Evolutionary conservation across 306 rosid genomes (phyloP), one percentile per base, ranked within the genome.

Genomic region (Phaseolus lunatus): DNA sequence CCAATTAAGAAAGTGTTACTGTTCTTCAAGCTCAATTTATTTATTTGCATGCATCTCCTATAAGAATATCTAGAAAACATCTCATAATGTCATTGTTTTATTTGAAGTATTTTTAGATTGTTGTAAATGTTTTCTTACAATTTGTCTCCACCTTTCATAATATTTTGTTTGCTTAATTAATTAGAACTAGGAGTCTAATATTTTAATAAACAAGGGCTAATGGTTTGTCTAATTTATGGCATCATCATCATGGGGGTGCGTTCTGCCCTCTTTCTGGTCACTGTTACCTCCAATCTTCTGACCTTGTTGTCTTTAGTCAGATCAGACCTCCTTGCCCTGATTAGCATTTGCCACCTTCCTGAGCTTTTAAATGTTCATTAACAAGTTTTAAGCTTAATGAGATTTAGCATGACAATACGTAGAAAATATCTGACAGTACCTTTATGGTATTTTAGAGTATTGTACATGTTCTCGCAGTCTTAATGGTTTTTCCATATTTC

Each of bases 41-140:
- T 63, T 52, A 71, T 53, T 65, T 26, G 68, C 44, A 9, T 26
- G 70, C 69, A 18, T 53, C 62, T 10, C 66, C 16, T 26, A 41
- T 29, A 48, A 18, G n/a, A n/a, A 48, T 48, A 69, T 48, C 59
- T 1, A 13, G 16, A 48, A 68, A 69, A 27, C 27, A 67, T 48
- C 44, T 69, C 45, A 4, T 27, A 9, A 27, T 48, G 12, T 5
- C 20, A 8, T 24, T 68, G 48, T 68, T 24, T 24, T n/a, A 68
- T 45, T 43, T 66, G 5, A 47, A 39, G 39, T 66, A 20, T 66
- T 41, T n/a, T 44, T 67, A 65, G 70, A 44, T 0, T 47, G 7
- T 48, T 16, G 3, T 44, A 45, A 35, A 26, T 47, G 43, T 9
- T 27, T 13, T 49, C 26, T 15, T 47, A 16, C 14, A 9, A 44